Percentiles rank a stretch among this genome's conserved stretches.
phyloP scores from a whole-genome alignment of 257 asterid species.

The Linderniella brevidens region DNA sequence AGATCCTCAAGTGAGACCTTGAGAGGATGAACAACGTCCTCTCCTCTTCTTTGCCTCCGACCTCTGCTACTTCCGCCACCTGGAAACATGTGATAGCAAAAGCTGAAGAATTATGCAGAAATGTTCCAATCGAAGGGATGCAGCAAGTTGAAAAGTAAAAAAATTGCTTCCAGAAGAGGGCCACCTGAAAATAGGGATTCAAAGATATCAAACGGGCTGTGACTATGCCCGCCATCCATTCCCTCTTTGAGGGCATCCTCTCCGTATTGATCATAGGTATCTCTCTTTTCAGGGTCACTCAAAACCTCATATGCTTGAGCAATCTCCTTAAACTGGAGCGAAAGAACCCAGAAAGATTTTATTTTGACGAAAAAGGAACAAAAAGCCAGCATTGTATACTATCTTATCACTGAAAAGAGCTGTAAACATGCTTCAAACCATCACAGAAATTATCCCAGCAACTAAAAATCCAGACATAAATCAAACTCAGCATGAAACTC shows the following conservation, averaged over 20 bases:
- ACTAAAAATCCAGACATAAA: background rate
- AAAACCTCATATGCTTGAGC: slow-evolving; percentile 1
- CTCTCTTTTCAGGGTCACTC: background rate
- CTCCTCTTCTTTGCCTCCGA: slow-evolving; percentile 86
- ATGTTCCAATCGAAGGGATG: no score
- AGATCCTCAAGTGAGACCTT: slow-evolving; percentile 85
- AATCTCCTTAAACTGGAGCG: slow-evolving; percentile 1
- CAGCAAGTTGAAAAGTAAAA: background rate
- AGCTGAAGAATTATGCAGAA: no score
- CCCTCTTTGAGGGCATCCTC: slow-evolving; percentile 5
- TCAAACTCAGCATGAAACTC: no score
- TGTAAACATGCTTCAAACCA: no score
- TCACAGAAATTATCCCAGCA: background rate
- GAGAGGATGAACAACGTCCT: slow-evolving; percentile 81
- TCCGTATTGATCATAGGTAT: slow-evolving; percentile 2
- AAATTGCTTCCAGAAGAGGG: background rate
- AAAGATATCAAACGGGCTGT: background rate
- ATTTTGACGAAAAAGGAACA: no score
- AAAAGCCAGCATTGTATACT: no score
- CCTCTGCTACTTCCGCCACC: slow-evolving; percentile 92
- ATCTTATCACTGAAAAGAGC: background rate
- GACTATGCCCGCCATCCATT: background rate
- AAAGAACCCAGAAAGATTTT: no score
- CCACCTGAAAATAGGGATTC: background rate
- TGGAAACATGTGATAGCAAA: slow-evolving; percentile 5